Percentiles rank a stretch among this genome's conserved stretches.
Evolutionary conservation across 768 basidiomycete species (phyloP).

Genomic region (Pleurotus sapidus): DNA sequence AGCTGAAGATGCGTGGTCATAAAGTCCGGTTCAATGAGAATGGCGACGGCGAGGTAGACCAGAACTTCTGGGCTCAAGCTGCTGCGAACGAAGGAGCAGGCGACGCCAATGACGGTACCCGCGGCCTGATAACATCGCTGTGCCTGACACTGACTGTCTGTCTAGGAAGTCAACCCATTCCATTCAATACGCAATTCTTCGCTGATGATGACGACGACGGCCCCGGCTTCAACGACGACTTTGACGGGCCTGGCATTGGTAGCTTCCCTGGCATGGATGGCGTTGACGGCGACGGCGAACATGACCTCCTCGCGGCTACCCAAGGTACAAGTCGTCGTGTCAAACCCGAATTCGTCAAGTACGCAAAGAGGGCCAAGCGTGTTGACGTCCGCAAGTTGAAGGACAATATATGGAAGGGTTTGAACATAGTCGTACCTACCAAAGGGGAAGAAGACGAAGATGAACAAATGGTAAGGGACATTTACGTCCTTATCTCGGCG

Average conservation of each 20-base stretch:
- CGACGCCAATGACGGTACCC: constrained; percentile 62
- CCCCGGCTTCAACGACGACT: constrained; percentile 65
- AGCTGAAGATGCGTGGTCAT: constrained; percentile 91
- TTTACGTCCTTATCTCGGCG: neutral
- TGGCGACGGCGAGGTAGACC: constrained; percentile 88
- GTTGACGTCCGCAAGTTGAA: constrained; percentile 97
- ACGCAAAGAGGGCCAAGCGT: constrained; percentile 92
- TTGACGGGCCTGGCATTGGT: constrained; percentile 41
- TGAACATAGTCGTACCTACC: constrained; percentile 67
- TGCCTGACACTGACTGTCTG: no score
- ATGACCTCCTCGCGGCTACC: constrained; percentile 84
- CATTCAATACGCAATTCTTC: constrained; percentile 97
- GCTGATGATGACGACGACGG: constrained; percentile 87
- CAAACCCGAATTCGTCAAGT: constrained; percentile 86
- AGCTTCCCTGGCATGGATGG: constrained; percentile 13
- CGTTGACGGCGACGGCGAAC: constrained; percentile 65
- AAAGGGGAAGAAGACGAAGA: constrained; percentile 40
- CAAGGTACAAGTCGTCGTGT: constrained; percentile 75
- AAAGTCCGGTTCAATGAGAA: constrained; percentile 53
- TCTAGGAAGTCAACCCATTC: constrained; percentile 45
- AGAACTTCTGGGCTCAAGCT: constrained; percentile 96
- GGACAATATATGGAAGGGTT: constrained; percentile 95
- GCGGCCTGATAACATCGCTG: neutral
- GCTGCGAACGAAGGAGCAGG: constrained; percentile 80
- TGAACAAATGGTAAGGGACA: constrained; percentile 48